phyloP scores from a whole-genome alignment of 495 filamentous ascomycete species.

The Lasiosphaeria miniovina region DNA sequence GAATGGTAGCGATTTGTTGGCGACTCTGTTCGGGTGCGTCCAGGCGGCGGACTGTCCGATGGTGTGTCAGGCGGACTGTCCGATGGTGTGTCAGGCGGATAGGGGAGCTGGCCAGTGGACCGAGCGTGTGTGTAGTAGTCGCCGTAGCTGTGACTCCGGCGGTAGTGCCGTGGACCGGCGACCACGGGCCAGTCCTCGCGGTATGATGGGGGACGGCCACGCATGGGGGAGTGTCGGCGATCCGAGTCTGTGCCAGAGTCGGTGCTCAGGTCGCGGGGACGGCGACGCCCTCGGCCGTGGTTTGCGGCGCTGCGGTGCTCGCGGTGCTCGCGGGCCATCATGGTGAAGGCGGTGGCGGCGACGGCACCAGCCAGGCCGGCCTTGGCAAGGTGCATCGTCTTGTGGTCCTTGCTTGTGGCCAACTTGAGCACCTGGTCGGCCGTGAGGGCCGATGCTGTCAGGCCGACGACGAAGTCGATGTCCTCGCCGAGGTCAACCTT shows the following conservation, averaged over 20 bases:
- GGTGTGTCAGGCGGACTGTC: too few relatives aligned
- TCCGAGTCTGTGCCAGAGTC: background rate
- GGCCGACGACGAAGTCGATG: conserved; percentile 42
- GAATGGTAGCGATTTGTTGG: too few relatives aligned
- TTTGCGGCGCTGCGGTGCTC: background rate
- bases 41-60: too few relatives aligned
- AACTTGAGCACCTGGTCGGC: conserved; percentile 29
- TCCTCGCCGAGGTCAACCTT: conserved; percentile 31
- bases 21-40: too few relatives aligned
- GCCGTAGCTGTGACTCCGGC: too few relatives aligned
- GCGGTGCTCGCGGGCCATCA: conserved; percentile 22
- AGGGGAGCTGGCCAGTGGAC: too few relatives aligned
- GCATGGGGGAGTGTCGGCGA: too few relatives aligned
- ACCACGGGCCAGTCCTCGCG: too few relatives aligned
- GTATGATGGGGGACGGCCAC: too few relatives aligned
- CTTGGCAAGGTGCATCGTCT: conserved; percentile 22
- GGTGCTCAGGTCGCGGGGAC: background rate
- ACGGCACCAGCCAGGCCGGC: conserved; percentile 24
- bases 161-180: too few relatives aligned
- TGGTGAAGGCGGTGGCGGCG: conserved; percentile 24
- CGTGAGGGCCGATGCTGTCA: conserved; percentile 39
- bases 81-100: too few relatives aligned
- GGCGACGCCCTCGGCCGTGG: background rate
- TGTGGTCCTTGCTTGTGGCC: conserved; percentile 17
- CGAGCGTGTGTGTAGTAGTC: too few relatives aligned